These are phyloP conservation scores for Beauveria bassiana DNA, from an alignment of 2,329 filamentous ascomycete genomes.

Conservation along the genomic window DNA sequence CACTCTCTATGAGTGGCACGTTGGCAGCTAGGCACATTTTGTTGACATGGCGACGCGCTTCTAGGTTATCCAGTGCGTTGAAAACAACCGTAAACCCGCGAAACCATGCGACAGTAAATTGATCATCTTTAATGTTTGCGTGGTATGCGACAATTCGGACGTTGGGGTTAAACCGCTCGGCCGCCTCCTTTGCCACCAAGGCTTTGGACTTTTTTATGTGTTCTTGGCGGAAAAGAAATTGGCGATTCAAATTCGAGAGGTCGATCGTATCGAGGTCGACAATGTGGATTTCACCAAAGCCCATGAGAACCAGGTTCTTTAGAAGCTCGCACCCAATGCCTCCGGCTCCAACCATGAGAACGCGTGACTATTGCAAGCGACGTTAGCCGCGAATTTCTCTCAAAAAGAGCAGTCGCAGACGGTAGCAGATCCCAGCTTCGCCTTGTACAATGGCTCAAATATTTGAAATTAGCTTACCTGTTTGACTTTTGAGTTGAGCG, in stretches of 20 bases:
- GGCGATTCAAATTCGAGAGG: constrained; percentile 91
- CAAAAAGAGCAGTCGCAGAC: not conserved
- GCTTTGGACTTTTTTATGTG: constrained; percentile 98
- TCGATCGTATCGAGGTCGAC: constrained; percentile 98
- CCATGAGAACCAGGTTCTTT: constrained; percentile 88
- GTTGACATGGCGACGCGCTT: constrained; percentile 90
- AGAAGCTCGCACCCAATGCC: constrained; percentile 96
- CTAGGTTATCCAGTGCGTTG: constrained; percentile 93
- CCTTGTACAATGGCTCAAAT: not conserved
- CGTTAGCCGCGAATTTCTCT: not conserved
- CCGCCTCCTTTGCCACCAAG: constrained; percentile 86
- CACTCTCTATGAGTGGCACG: constrained; percentile 88
- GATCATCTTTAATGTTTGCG: constrained; percentile 85
- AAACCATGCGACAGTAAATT: constrained; percentile 89
- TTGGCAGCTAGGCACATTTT: constrained; percentile 92
- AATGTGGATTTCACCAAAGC: constrained; percentile 88
- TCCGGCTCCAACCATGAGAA: constrained; percentile 91
- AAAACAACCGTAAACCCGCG: constrained; percentile 77
- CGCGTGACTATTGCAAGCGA: constrained; percentile 54
- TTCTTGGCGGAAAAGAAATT: constrained; percentile 93
- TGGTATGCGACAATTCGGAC: constrained; percentile 84
- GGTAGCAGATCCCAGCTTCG: too few species aligned
- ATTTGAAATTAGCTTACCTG: constrained; percentile 43
- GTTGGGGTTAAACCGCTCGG: constrained; percentile 80
- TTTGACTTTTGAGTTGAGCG: constrained; percentile 58